phyloP scores from a whole-genome alignment of 179 eudicot genomes.

The Patellifolia procumbens region DNA sequence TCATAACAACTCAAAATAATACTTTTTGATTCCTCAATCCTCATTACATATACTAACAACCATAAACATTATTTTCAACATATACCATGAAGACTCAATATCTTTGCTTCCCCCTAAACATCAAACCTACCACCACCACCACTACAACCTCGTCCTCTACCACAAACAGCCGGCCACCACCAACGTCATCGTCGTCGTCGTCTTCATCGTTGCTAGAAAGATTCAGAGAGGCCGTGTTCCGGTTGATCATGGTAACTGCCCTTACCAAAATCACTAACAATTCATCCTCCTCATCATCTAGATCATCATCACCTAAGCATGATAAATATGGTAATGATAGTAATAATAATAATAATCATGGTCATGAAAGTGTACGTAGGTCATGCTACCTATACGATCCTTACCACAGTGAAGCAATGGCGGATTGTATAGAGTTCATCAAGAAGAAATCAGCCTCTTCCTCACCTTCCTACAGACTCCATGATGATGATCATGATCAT shows the following conservation, averaged over 20 bases:
- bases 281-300: neutral
- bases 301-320: neutral
- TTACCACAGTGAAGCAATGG: constrained; percentile 72
- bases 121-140: constrained; percentile 36
- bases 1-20: constrained; percentile 1
- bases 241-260: constrained; percentile 79
- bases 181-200: constrained; percentile 34
- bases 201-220: constrained; percentile 71
- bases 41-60: constrained; percentile 1
- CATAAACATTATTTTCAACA: neutral
- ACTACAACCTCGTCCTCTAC: constrained; percentile 22
- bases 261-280: constrained; percentile 41
- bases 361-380: constrained; percentile 27
- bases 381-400: constrained; percentile 40
- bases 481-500: neutral
- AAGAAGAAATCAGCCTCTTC: constrained; percentile 43
- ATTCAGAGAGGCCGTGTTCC: constrained; percentile 65
- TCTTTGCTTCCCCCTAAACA: constrained; percentile 61
- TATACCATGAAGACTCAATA: constrained; percentile 43
- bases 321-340: constrained; percentile 13
- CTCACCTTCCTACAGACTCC: constrained; percentile 16
- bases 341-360: constrained; percentile 10
- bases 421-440: constrained; percentile 90
- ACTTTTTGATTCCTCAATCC: neutral
- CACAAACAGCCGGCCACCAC: constrained; percentile 11